Percentiles rank a stretch among this genome's conserved stretches.
phyloP scores from a whole-genome alignment of 2,329 filamentous ascomycete species.

The Aspergillus terreus region DNA sequence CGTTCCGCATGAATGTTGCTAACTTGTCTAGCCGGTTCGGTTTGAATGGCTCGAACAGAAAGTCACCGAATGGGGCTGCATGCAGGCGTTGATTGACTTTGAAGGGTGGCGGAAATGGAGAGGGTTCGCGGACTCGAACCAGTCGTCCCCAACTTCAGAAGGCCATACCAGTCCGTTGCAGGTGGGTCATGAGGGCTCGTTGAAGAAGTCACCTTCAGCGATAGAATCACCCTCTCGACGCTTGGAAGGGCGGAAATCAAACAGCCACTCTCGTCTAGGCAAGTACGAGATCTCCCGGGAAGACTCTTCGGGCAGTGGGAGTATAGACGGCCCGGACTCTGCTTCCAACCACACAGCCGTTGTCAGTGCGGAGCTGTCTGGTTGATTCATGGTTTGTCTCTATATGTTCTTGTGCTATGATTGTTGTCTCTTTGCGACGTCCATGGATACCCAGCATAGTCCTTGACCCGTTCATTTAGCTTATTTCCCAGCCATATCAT shows the following conservation, averaged over 20 bases:
- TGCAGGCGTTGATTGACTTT: conserved; percentile 98
- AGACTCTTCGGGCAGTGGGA: conserved; percentile 29
- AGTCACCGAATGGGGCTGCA: conserved; percentile 99
- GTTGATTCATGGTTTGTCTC: background rate
- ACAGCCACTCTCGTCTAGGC: conserved; percentile 3
- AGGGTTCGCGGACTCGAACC: conserved; percentile 56
- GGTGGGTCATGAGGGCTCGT: conserved; percentile 10
- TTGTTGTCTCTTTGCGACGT: conserved; percentile 11
- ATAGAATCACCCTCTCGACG: background rate
- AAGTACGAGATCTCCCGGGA: conserved; percentile 13
- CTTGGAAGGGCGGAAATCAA: background rate
- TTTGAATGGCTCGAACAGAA: conserved; percentile 97
- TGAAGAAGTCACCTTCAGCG: conserved; percentile 4
- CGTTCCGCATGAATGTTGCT: background rate
- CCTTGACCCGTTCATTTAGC: conserved; percentile 9
- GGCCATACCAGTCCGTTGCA: conserved; percentile 27
- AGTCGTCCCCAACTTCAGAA: conserved; percentile 15
- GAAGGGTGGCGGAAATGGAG: conserved; percentile 99
- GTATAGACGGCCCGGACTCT: conserved; percentile 26
- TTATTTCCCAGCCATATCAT: conserved; percentile 1
- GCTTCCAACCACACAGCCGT: conserved; percentile 17
- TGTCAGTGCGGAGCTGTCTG: conserved; percentile 3
- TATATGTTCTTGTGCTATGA: conserved; percentile 2
- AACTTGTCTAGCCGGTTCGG: conserved; percentile 72
- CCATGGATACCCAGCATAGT: conserved; percentile 32